Evolutionary conservation across 139 green algal species (phyloP).

Genomic region (Chlamydomonas sp.): DNA sequence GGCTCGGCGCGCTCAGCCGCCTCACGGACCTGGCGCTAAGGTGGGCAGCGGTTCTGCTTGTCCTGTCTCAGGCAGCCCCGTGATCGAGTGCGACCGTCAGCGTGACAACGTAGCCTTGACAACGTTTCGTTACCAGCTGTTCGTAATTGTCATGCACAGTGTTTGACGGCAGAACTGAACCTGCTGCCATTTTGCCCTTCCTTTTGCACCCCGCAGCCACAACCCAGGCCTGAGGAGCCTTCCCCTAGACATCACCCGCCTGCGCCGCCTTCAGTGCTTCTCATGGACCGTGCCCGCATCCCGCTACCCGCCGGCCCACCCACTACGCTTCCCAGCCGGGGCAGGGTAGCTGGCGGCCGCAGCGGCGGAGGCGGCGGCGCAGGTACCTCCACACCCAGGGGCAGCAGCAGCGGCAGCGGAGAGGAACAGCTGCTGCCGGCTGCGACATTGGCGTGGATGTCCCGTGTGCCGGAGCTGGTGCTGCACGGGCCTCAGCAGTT

Average conservation of each 20-base stretch:
- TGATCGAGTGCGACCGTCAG: no score
- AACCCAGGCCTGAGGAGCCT: background rate
- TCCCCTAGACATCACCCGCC: background rate
- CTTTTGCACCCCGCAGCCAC: background rate
- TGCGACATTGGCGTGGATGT: constrained; percentile 9
- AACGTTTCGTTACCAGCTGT: no score
- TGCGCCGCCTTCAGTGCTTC: background rate
- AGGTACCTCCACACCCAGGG: no score
- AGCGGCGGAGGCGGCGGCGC: no score
- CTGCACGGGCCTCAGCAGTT: background rate
- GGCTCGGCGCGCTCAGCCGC: background rate
- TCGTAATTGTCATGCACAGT: no score
- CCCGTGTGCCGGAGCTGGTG: background rate
- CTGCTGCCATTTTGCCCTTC: background rate
- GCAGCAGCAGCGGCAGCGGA: background rate
- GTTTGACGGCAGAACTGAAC: background rate
- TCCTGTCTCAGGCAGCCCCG: no score
- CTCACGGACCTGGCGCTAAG: constrained; percentile 17
- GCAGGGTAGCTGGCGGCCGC: no score
- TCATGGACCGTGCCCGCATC: background rate
- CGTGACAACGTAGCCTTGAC: no score
- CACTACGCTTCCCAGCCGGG: no score
- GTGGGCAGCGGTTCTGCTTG: background rate
- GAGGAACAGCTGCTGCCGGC: no score
- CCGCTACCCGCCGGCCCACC: background rate